These are phyloP conservation scores for Boletus huronensis DNA, from an alignment of 768 basidiomycete species.

Conservation along the genomic window DNA sequence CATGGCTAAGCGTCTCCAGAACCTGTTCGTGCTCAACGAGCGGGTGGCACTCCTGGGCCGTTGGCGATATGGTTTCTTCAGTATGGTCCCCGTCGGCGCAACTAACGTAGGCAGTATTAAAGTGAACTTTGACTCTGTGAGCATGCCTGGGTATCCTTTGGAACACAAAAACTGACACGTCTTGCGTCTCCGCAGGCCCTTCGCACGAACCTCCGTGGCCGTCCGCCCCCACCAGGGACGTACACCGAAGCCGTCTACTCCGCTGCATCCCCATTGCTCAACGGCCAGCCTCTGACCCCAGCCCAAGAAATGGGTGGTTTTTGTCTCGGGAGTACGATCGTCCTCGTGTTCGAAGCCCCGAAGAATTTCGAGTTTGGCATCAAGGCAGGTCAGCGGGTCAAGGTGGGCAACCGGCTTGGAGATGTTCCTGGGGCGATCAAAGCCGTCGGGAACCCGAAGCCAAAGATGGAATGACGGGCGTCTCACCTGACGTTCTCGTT, in stretches of 20 bases:
- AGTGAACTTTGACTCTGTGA: slow-evolving; percentile 88
- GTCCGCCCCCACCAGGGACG: slow-evolving; percentile 73
- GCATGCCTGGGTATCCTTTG: slow-evolving; percentile 1
- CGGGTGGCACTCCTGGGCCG: slow-evolving; percentile 91
- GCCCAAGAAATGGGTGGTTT: slow-evolving; percentile 99
- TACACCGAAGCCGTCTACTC: slow-evolving; percentile 92
- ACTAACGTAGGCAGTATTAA: slow-evolving; percentile 97
- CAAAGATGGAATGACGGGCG: slow-evolving; percentile 30
- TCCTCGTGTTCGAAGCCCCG: slow-evolving; percentile 95
- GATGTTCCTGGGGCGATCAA: slow-evolving; percentile 35
- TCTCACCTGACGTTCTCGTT: too few species aligned
- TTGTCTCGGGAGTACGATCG: slow-evolving; percentile 91
- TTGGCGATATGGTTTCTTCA: slow-evolving; percentile 95
- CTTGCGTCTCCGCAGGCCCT: slow-evolving; percentile 50
- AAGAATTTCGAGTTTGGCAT: slow-evolving; percentile 74
- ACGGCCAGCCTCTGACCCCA: slow-evolving; percentile 81
- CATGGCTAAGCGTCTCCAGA: slow-evolving; percentile 87
- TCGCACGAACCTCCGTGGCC: slow-evolving; percentile 82
- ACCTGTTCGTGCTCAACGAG: slow-evolving; percentile 97
- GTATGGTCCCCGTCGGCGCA: slow-evolving; percentile 97
- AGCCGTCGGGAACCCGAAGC: slow-evolving; percentile 28
- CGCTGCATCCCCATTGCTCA: slow-evolving; percentile 74
- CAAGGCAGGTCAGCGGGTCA: slow-evolving; percentile 76
- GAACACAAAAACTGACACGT: background rate
- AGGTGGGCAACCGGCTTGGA: slow-evolving; percentile 82